Evolutionary conservation across 208 protist genomes (phyloP).

Genomic region (Leishmania lainsoni): DNA sequence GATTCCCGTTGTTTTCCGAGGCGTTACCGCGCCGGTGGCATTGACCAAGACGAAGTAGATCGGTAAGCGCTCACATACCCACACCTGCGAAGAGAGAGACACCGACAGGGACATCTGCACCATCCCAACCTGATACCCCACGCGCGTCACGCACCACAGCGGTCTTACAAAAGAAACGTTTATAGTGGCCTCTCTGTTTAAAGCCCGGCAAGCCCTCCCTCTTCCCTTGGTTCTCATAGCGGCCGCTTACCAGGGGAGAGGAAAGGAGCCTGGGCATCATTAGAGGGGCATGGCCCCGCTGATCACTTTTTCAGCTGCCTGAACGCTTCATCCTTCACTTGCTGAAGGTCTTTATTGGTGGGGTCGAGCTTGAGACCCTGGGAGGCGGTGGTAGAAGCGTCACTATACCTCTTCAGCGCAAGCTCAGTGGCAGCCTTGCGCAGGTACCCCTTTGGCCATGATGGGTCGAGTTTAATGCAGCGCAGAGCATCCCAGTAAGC

Average conservation of each 20-base stretch:
- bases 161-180: neutral
- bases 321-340: conserved; percentile 65
- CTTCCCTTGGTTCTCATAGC: neutral
- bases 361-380: conserved; percentile 70
- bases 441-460: conserved; percentile 94
- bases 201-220: neutral
- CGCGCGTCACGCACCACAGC: neutral
- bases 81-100: neutral
- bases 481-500: conserved; percentile 91
- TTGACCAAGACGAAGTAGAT: neutral
- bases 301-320: conserved; percentile 47
- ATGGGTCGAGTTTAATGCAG: conserved; percentile 80
- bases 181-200: neutral
- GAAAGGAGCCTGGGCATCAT: too few relatives aligned
- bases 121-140: neutral
- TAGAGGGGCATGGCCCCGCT: neutral
- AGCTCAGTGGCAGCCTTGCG: conserved; percentile 83
- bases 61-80: neutral
- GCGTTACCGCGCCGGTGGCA: neutral
- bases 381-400: conserved; percentile 58
- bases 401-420: conserved; percentile 65
- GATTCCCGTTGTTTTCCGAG: neutral
- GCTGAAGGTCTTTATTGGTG: conserved; percentile 66
- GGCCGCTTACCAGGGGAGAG: too few relatives aligned
- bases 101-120: neutral